A percentile compares a stretch with the other conserved stretches of the same genome.
Evolutionary conservation across 805 yeast species (phyloP).

Genomic region (Kodamaea kaohsiungensis): DNA sequence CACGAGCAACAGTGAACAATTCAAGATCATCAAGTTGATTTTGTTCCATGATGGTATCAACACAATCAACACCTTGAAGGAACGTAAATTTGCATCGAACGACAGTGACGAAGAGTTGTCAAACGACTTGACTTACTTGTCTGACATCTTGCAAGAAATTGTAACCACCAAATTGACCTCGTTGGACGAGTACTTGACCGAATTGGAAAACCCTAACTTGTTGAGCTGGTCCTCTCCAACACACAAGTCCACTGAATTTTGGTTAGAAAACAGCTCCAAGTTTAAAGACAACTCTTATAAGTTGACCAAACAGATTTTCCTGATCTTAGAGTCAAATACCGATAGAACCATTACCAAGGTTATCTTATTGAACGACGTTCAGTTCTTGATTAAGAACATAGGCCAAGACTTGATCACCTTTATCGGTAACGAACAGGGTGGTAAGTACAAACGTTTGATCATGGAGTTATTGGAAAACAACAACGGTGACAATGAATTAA

Average conservation of each 20-base stretch:
- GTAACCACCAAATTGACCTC: slow-evolving; percentile 76
- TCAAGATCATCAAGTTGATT: slow-evolving; percentile 62
- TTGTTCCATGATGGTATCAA: slow-evolving; percentile 76
- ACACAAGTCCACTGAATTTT: slow-evolving; percentile 83
- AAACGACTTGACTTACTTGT: slow-evolving; percentile 62
- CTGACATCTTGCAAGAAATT: slow-evolving; percentile 64
- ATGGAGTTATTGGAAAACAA: slow-evolving; percentile 75
- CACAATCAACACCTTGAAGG: slow-evolving; percentile 65
- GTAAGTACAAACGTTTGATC: slow-evolving; percentile 67
- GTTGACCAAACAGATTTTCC: slow-evolving; percentile 61
- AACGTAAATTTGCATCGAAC: slow-evolving; percentile 79
- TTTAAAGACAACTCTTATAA: slow-evolving; percentile 82
- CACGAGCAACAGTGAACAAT: slow-evolving; percentile 32
- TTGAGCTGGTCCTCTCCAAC: slow-evolving; percentile 84
- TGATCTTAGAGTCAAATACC: slow-evolving; percentile 40
- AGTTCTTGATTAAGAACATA: slow-evolving; percentile 40
- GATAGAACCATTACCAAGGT: slow-evolving; percentile 28
- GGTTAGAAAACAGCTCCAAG: slow-evolving; percentile 77
- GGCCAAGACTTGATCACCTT: slow-evolving; percentile 40
- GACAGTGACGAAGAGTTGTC: slow-evolving; percentile 81
- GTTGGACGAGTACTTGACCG: slow-evolving; percentile 88
- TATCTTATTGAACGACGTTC: slow-evolving; percentile 45
- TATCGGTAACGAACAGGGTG: slow-evolving; percentile 46
- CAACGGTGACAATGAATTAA: slow-evolving; percentile 79
- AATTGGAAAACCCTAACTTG: slow-evolving; percentile 74